Base-by-base conservation (phyloP, 805 yeast species). In the Candida saitoana region DNA sequence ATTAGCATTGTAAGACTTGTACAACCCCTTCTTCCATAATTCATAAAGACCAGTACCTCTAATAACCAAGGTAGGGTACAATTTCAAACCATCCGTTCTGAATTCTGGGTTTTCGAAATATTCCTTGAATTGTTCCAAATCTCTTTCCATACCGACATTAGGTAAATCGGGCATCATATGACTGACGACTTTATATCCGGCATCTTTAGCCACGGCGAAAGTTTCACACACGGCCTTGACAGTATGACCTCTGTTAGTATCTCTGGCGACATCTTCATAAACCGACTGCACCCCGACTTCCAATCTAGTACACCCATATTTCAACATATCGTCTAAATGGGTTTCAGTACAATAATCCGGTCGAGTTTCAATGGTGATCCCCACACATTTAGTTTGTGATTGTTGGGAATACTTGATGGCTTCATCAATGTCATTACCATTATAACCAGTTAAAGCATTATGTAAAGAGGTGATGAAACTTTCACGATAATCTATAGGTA, bases 121-220 rank as follows among this genome's bases (percentile, higher is more conserved):
- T 62, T 93, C 99, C 56, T 84, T 80, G 59, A 93, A 93, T 67
- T 93, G 99, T 57, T 89, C 96, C 45, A 91, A 69, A 61, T 93
- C 99, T 61, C 99, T 79, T 66, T 93, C 99, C 96, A 91, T 87
- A 15, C 98, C 99, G 45, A 93, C 97, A 57, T 93, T 93, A 14
- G 99, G 99, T 55, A 93, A 73, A 71, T 93, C 99, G 12, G 99
- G 99, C 99, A 93, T 93, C 99, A 93, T 93, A 67, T 93, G 99
- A 50, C 95, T 82, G 18, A 93, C 99, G 41, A 93, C 96, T 61
- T 93, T 93, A 65, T 90, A 93, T 11, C 99, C 99, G 1, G 99
- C 91, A 64, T 93, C 99, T 60, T 93, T 93, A n/a, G 98, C 95
- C 36, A 85, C 79, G 1, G 87, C 87, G 69, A 93, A 93, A 0